These are phyloP conservation scores for Termitomyces sp. DNA, from an alignment of 768 basidiomycete genomes.

Conservation along the genomic window DNA sequence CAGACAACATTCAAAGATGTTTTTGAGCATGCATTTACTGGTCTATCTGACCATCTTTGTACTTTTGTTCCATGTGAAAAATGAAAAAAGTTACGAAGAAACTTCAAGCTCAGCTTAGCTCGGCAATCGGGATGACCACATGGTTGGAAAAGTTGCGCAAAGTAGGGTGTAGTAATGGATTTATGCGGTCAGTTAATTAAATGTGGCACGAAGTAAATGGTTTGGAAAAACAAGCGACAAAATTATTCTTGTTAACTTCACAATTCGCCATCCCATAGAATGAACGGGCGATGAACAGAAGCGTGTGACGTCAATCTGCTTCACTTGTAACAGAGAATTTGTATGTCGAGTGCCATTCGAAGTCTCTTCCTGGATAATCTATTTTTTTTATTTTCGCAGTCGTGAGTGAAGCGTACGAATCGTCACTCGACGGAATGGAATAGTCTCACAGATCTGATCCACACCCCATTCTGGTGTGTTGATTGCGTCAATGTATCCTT, in stretches of 20 bases:
- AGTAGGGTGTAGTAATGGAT: no score
- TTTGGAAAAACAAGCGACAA: background rate
- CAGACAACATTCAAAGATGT: no score
- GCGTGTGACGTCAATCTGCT: background rate
- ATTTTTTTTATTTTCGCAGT: background rate
- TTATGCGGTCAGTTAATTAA: background rate
- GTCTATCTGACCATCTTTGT: no score
- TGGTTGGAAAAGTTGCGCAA: background rate
- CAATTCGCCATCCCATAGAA: background rate
- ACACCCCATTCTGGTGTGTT: constrained; percentile 51
- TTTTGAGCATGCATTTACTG: no score
- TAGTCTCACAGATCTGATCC: constrained; percentile 44
- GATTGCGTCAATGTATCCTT: constrained; percentile 49
- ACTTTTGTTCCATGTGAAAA: no score
- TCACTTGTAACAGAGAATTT: constrained; percentile 33
- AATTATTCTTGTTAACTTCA: no score
- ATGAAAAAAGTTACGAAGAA: no score
- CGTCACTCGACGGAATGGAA: background rate
- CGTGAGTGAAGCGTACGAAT: background rate
- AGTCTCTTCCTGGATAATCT: constrained; percentile 39
- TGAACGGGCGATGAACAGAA: background rate
- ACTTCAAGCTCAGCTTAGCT: no score
- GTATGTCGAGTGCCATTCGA: constrained; percentile 41
- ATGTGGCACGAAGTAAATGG: background rate
- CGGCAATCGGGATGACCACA: background rate